phyloP scores from a whole-genome alignment of 2,329 filamentous ascomycete genomes.

The Xylariaceae sp. region DNA sequence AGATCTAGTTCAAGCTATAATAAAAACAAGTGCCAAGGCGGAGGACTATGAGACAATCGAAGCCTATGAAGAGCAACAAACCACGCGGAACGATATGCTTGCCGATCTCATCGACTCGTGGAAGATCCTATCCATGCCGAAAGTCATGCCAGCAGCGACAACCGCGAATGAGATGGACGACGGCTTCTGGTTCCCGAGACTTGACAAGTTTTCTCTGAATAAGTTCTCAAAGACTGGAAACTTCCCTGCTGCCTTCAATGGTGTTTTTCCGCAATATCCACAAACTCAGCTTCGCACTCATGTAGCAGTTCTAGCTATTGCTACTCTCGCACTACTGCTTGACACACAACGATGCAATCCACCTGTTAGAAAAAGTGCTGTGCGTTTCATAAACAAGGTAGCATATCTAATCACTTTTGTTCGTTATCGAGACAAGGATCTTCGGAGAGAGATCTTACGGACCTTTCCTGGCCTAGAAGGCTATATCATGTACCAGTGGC shows the following conservation, averaged over 20 bases:
- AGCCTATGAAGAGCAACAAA: constrained; percentile 35
- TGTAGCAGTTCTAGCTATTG: constrained; percentile 41
- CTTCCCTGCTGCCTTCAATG: constrained; percentile 36
- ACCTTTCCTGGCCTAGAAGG: constrained; percentile 25
- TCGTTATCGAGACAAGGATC: constrained; percentile 14
- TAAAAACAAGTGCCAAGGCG: constrained; percentile 30
- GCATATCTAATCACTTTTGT: constrained; percentile 31
- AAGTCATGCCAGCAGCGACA: constrained; percentile 7
- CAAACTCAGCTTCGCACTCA: constrained; percentile 28
- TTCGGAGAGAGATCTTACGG: constrained; percentile 18
- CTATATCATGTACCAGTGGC: constrained; percentile 36
- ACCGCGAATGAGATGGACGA: constrained; percentile 26
- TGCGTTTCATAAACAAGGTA: constrained; percentile 32
- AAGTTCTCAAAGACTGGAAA: constrained; percentile 26
- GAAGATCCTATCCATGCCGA: constrained; percentile 43
- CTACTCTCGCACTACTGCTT: constrained; percentile 43
- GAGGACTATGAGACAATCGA: constrained; percentile 31
- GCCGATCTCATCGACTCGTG: constrained; percentile 46
- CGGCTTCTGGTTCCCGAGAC: constrained; percentile 36
- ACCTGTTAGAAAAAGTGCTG: constrained; percentile 22
- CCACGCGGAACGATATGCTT: constrained; percentile 38
- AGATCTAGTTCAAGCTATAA: constrained; percentile 39
- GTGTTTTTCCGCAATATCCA: constrained; percentile 41
- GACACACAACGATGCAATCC: constrained; percentile 34
- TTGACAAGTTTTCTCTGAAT: constrained; percentile 25